Base-by-base conservation (phyloP, 2,329 filamentous ascomycete species). In the Ophiostoma triangulosporum region DNA sequence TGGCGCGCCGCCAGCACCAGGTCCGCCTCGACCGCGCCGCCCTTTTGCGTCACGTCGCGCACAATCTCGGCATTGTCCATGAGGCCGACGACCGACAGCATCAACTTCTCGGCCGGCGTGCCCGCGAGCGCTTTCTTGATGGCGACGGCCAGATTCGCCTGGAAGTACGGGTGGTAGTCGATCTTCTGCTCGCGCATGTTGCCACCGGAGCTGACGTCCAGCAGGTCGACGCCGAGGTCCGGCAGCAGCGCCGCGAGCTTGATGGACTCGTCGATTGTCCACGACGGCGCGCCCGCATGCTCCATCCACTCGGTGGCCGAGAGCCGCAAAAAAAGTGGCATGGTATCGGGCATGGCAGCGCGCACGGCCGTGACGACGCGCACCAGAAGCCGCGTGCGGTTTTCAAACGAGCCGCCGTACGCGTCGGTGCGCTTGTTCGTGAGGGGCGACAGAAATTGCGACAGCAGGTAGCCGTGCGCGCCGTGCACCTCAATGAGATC, bases 121-220 rank as follows among this genome's bases (percentile, higher is more conserved):
- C 71, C 66, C 20, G 63, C 64, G 70, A 88, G 48, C 9, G 78
- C 84, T 59, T 81, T 73, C 63, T 91, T 87, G 58, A 94, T 79
- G 31, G 75, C 72, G 48, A 80, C 78, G 0, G 88, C 84, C 53
- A 93, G 79, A 38, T 82, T 79, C 22, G 82, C 76, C 70, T 95
- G 89, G 72, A 86, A 91, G 36, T 75, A 78, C 1, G 82, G 80
- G 45, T 78, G 75, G 12, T 74, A 62, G 20, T 77, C 67, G 58
- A 88, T 78, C 64, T 80, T 71, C 63, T 86, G 81, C 45, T 68
- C 65, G 33, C 72, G 66, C 64, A 81, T 77, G 64, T 86, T 85
- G 36, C 86, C 90, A 32, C 82, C 88, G 1, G 81, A 83, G 60
- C 83, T 88, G 54, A 95, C 80, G 65, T 96, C 90, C 29, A 95